Conservation (phyloP, 306 rosid genomes). For the Ormosia semicastrata region DNA sequence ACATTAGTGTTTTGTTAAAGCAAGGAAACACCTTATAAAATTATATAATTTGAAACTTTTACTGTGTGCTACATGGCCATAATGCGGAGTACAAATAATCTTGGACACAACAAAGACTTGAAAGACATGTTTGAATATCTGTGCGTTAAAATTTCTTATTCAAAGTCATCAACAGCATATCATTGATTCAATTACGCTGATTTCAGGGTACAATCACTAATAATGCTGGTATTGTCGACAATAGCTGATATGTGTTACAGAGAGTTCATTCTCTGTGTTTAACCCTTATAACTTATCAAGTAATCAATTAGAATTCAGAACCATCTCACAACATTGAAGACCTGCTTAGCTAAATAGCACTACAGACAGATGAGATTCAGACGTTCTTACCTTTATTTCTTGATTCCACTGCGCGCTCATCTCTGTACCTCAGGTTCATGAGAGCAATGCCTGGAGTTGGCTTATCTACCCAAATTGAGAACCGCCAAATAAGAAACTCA, state of each 20-base stretch:
- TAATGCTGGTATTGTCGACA: not conserved
- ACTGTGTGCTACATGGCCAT: not conserved
- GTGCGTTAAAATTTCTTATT: not conserved
- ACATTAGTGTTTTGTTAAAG: not conserved
- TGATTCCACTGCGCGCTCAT: conserved; percentile 59
- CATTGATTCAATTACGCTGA: not conserved
- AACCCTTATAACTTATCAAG: not conserved
- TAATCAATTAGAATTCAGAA: conserved; percentile 5
- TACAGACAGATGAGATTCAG: not conserved
- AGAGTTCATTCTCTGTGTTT: not conserved
- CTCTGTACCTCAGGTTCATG: conserved; percentile 78
- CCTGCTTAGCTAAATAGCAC: not conserved
- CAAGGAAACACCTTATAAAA: not conserved
- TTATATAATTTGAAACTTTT: not conserved
- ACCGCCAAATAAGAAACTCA: conserved; percentile 78
- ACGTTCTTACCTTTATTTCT: conserved; percentile 55
- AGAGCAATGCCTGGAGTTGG: conserved; percentile 76
- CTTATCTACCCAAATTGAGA: conserved; percentile 80
- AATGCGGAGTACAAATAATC: not conserved
- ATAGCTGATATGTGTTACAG: not conserved
- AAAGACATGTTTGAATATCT: not conserved
- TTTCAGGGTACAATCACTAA: not conserved
- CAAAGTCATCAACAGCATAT: not conserved
- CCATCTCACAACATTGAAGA: conserved; percentile 22
- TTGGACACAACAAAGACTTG: not conserved